Evolutionary conservation across 495 filamentous ascomycete genomes (phyloP).

Genomic region (Penicillium egyptiacum): DNA sequence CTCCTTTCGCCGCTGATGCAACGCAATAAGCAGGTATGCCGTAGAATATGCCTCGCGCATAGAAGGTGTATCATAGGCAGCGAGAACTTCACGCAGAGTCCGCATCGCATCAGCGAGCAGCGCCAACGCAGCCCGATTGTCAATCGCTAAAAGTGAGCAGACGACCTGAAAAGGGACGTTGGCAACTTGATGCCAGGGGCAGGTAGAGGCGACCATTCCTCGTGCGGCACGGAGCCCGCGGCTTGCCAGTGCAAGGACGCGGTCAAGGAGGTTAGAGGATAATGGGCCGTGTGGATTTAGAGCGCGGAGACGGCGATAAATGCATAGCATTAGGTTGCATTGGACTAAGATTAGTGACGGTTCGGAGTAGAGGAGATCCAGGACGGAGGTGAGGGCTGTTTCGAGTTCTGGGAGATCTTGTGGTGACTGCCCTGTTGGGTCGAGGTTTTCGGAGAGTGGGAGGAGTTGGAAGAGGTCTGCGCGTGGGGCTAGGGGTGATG

Average conservation of each 20-base stretch:
- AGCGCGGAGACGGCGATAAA: conserved; percentile 51
- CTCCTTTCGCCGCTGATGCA: conserved; percentile 46
- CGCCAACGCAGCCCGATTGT: conserved; percentile 45
- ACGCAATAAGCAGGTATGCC: conserved; percentile 48
- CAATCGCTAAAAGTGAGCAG: conserved; percentile 53
- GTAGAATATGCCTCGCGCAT: conserved; percentile 55
- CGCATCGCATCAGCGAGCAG: conserved; percentile 51
- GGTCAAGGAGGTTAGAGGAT: conserved; percentile 35
- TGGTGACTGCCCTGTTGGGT: conserved; percentile 37
- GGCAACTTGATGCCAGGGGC: conserved; percentile 56
- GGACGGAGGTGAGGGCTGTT: conserved; percentile 35
- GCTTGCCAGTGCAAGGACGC: conserved; percentile 34
- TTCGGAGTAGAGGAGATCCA: conserved; percentile 37
- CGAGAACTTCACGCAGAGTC: conserved; percentile 46
- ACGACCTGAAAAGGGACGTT: conserved; percentile 57
- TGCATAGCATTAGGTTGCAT: conserved; percentile 54
- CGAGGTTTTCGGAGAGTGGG: conserved; percentile 46
- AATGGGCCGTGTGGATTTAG: conserved; percentile 38
- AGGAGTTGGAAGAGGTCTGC: conserved; percentile 45
- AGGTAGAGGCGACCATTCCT: conserved; percentile 35
- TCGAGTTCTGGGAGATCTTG: conserved; percentile 40
- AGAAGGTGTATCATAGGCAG: conserved; percentile 45
- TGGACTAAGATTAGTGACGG: conserved; percentile 46
- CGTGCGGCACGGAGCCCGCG: conserved; percentile 42
- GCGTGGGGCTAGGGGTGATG: conserved; percentile 12